Conservation (phyloP, 2,329 filamentous ascomycete species). For the Coleophoma eucalyptorum region DNA sequence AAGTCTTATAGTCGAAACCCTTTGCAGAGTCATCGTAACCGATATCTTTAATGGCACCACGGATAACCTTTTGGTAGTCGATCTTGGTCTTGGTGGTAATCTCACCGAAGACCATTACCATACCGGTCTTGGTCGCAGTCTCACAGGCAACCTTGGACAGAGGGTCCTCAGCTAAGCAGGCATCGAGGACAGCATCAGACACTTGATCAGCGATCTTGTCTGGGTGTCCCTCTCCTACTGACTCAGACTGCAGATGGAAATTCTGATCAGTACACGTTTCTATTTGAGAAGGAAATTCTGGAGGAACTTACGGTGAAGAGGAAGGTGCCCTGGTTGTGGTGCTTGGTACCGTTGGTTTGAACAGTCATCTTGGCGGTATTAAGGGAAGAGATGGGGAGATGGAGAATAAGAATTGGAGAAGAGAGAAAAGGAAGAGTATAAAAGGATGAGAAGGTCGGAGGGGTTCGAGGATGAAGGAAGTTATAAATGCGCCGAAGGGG, state of each 20-base stretch:
- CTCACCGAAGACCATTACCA: conserved; percentile 99
- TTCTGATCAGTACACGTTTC: conserved; percentile 8
- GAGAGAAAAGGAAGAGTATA: conserved; percentile 3
- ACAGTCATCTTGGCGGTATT: conserved; percentile 48
- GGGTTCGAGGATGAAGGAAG: conserved; percentile 1
- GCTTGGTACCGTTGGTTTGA: conserved; percentile 39
- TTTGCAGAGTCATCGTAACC: conserved; percentile 96
- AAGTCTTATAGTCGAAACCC: conserved; percentile 99
- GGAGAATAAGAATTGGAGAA: conserved; percentile 31
- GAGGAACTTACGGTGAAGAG: conserved; percentile 67
- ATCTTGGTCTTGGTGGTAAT: conserved; percentile 95
- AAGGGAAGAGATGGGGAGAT: conserved; percentile 57
- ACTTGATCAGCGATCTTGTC: conserved; percentile 99
- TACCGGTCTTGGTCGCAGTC: conserved; percentile 98
- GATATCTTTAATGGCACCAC: conserved; percentile 93
- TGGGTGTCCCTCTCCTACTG: conserved; percentile 85
- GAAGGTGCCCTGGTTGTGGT: conserved; percentile 67
- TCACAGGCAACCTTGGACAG: conserved; percentile 99
- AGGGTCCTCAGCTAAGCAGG: conserved; percentile 90
- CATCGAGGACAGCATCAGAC: conserved; percentile 97
- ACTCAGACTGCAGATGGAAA: conserved; percentile 60
- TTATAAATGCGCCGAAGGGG: neutral
- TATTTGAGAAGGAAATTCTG: neutral
- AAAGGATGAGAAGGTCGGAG: neutral
- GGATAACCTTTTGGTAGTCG: conserved; percentile 98